Conservation (phyloP, 2,329 filamentous ascomycete genomes). For the Coleophoma crateriformis region DNA sequence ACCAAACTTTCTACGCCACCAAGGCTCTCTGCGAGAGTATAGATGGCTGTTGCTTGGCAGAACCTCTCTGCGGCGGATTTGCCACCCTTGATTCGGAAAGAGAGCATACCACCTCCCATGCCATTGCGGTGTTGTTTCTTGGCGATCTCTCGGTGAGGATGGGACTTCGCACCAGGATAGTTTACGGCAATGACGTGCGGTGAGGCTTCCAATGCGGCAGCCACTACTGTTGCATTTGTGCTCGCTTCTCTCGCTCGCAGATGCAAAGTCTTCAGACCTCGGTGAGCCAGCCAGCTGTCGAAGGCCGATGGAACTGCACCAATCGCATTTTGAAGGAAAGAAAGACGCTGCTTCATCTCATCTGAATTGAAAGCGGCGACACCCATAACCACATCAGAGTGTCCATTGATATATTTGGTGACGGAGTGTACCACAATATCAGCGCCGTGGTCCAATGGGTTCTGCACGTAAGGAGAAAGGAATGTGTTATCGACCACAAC, state of each 20-base stretch:
- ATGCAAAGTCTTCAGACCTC: conserved; percentile 94
- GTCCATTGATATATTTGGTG: conserved; percentile 99
- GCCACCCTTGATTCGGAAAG: conserved; percentile 88
- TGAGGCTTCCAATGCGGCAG: conserved; percentile 70
- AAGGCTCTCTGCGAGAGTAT: conserved; percentile 87
- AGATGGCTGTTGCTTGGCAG: conserved; percentile 84
- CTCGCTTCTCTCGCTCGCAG: conserved; percentile 82
- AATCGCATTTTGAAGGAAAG: conserved; percentile 95
- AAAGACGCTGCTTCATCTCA: conserved; percentile 67
- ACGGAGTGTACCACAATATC: conserved; percentile 97
- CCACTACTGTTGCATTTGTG: conserved; percentile 74
- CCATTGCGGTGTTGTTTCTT: conserved; percentile 88
- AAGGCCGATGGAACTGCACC: conserved; percentile 92
- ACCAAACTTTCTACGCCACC: conserved; percentile 89
- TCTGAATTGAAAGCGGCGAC: conserved; percentile 92
- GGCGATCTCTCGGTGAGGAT: conserved; percentile 81
- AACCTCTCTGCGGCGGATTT: conserved; percentile 83
- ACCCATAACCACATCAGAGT: conserved; percentile 96
- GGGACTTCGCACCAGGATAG: conserved; percentile 86
- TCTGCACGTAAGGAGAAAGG: conserved; percentile 92
- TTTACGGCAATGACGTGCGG: conserved; percentile 85
- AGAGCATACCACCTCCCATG: conserved; percentile 95
- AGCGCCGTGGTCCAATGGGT: conserved; percentile 88
- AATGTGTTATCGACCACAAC: conserved; percentile 99
- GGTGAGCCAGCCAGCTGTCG: conserved; percentile 96